Evolutionary conservation across 495 filamentous ascomycete genomes (phyloP).

Genomic region (Lindgomyces ingoldianus): DNA sequence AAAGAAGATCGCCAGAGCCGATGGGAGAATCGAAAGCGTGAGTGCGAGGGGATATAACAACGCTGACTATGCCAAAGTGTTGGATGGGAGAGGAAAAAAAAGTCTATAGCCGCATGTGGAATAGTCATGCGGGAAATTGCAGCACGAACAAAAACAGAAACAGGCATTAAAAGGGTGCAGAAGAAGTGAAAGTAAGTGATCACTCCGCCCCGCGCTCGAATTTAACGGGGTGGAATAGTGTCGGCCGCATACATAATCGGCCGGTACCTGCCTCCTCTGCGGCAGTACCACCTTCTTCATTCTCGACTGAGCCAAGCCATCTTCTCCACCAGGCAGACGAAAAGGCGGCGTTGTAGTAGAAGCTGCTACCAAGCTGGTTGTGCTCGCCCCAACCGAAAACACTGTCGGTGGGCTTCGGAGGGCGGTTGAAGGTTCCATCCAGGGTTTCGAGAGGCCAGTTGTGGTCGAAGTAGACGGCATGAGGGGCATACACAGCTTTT

Average conservation of each 20-base stretch:
- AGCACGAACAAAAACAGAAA: conserved; percentile 8
- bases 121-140: background rate
- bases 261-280: conserved; percentile 43
- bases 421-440: conserved; percentile 49
- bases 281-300: conserved; percentile 48
- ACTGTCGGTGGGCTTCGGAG: conserved; percentile 43
- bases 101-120: conserved; percentile 6
- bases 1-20: conserved; percentile 6
- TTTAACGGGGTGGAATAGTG: conserved; percentile 47
- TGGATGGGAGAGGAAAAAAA: background rate
- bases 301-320: conserved; percentile 52
- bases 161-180: conserved; percentile 24
- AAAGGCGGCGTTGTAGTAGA: conserved; percentile 55
- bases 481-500: conserved; percentile 51
- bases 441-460: conserved; percentile 51
- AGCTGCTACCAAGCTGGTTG: conserved; percentile 51
- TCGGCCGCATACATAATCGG: conserved; percentile 44
- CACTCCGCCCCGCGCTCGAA: conserved; percentile 38
- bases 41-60: conserved; percentile 6
- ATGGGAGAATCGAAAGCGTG: conserved; percentile 13
- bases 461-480: conserved; percentile 53
- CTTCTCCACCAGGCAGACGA: conserved; percentile 50
- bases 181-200: conserved; percentile 9
- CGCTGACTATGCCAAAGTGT: conserved; percentile 27
- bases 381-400: conserved; percentile 55